Base-by-base conservation (phyloP, 208 protist species). In the Zelonia costaricensis region DNA sequence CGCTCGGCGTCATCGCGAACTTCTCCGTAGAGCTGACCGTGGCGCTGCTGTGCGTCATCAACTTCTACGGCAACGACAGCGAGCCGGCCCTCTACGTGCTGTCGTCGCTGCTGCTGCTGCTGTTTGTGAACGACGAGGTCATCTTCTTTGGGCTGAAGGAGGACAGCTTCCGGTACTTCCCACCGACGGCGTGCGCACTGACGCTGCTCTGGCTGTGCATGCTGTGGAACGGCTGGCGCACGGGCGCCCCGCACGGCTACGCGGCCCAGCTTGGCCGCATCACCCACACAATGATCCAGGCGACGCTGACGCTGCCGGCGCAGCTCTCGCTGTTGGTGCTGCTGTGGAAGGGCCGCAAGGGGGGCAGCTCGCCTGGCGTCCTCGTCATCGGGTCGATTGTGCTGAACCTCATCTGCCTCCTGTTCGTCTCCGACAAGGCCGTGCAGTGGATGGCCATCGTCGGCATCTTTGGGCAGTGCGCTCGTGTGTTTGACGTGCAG, bases 361-460 rank as follows among this genome's bases (percentile, higher is more conserved):
- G 76, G 59, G 79, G 74, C 42, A 76, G 81, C 18, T 74, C 71
- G 12, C 60, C 74, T 12, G 66, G 74, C 31, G 63, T 62, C 15
- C 49, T 58, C 8, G 78, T 85, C 5, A 23, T 85, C 27, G 59
- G 73, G 7, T 82, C 80, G 25, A 43, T 80, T 25, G 27, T 78
- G 13, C 49, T 92, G 39, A 76, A 70, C 47, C 23, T 80, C 16
- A n/a, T 80, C 15, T 67, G 63, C 22, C 60, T 92, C 27, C 35
- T 87, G 2, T 57, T 92, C 9, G 67, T 78, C 6, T 64, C 76
- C n/a, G 40, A 70, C 35, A 76, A 79, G 58, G 70, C 66, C 4
- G 39, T 92, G 33, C 76, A 84, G 54, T 92, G 86, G 86, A 84
- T 88, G 76, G 76, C 82, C 20, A 79, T 89, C 40, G 57, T 86